Percentiles rank a stretch among this genome's conserved stretches.
These are phyloP conservation scores for Silybum marianum DNA, from an alignment of 129 eudicot species.

Conservation along the genomic window DNA sequence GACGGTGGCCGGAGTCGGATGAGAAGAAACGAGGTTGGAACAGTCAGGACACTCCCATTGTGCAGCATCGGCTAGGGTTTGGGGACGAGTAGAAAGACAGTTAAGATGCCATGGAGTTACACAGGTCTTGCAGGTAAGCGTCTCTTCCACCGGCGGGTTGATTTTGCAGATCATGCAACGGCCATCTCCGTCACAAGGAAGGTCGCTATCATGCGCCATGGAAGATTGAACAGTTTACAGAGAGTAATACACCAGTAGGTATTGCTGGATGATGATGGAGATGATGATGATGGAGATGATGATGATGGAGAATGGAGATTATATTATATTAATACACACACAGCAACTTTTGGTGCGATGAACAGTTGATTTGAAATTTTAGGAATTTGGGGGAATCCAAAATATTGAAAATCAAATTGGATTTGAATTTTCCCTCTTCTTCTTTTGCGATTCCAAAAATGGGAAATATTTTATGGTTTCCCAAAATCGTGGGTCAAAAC, in stretches of 20 bases:
- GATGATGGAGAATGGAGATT: not conserved
- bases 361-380: constrained; percentile 26
- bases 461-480: constrained; percentile 18
- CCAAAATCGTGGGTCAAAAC: not conserved
- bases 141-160: constrained; percentile 53
- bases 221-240: not conserved
- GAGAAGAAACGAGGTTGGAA: constrained; percentile 36
- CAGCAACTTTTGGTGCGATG: constrained; percentile 18
- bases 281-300: not conserved
- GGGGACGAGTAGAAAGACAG: constrained; percentile 55
- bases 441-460: constrained; percentile 19
- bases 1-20: constrained; percentile 19
- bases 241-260: not conserved
- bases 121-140: constrained; percentile 68
- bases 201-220: constrained; percentile 57
- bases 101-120: constrained; percentile 84
- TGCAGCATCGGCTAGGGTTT: constrained; percentile 50
- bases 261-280: constrained; percentile 3
- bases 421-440: constrained; percentile 34
- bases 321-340: constrained; percentile 15
- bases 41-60: constrained; percentile 90
- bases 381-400: constrained; percentile 26
- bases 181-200: constrained; percentile 86
- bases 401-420: constrained; percentile 25
- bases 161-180: constrained; percentile 73